Conservation (phyloP, 345 rosid genomes). For the Viola odorata region DNA sequence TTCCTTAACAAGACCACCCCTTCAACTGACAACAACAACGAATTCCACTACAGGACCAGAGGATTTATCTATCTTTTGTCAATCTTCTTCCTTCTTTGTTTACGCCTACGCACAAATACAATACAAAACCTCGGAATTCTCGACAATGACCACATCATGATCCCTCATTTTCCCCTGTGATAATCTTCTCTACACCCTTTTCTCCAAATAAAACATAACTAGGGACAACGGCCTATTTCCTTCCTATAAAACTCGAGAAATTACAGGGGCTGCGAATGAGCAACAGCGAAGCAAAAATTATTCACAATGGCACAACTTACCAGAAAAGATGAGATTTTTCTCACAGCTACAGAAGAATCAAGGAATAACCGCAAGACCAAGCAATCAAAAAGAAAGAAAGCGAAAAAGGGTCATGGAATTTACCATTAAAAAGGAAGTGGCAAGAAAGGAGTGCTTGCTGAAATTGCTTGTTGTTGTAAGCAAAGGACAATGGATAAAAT, state of each 20-base stretch:
- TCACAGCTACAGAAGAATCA: constrained; percentile 14
- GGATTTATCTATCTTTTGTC: neutral
- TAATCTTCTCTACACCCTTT: constrained; percentile 33
- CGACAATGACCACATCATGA: constrained; percentile 38
- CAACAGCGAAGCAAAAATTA: constrained; percentile 10
- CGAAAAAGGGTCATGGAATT: constrained; percentile 16
- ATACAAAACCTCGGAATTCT: constrained; percentile 19
- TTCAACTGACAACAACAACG: constrained; percentile 18
- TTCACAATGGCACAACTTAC: neutral
- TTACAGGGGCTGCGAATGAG: constrained; percentile 21
- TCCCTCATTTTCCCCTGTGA: constrained; percentile 48
- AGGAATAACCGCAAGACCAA: constrained; percentile 53
- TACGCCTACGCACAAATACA: constrained; percentile 23
- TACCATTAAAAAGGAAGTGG: constrained; percentile 15
- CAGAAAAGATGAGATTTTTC: neutral
- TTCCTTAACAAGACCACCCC: constrained; percentile 27
- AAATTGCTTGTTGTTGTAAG: constrained; percentile 12
- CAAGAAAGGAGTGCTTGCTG: constrained; percentile 14
- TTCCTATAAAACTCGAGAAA: constrained; percentile 19
- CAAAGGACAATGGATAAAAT: neutral
- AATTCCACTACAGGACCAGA: neutral
- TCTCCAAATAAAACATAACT: constrained; percentile 22
- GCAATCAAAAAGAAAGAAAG: constrained; percentile 38
- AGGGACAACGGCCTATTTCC: constrained; percentile 28
- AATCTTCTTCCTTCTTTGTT: neutral